Base-by-base conservation (phyloP, 805 yeast species). In the Schwanniomyces sp. region DNA sequence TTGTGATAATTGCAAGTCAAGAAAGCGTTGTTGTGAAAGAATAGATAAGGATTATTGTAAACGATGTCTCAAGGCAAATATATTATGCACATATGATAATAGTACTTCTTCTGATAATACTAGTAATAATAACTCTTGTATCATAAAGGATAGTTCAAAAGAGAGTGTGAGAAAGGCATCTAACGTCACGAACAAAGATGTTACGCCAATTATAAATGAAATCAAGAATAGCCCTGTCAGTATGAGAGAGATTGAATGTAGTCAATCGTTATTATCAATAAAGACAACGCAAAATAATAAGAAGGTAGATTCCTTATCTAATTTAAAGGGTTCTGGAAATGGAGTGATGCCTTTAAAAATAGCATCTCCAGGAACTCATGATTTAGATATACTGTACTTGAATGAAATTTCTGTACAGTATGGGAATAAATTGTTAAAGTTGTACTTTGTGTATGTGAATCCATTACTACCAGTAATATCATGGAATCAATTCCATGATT, bases 381-480 rank as follows among this genome's bases (percentile, higher is more conserved):
- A 30, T 12, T 3, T 30, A n/a, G 34, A 30, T 30, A 12, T n/a
- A 3, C 6, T 12, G 14, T 30, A 12, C 16, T 30, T 30, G 16
- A 12, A 12, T 7, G 42, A 40, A 3, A 40, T 40, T 24, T 18
- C 42, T 12, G 27, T 7, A 24, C 21, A 7, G 3, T 40, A 9
- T 24, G 45, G 45, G 3, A 29, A 43, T 16, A 34, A 29, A n/a
- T 21, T 43, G 9, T 9, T 43, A 30, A 34, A 34, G 4, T 32
- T 43, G 24, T 43, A 30, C 25, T 17, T 43, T 14, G 45, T 32
- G 4, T 32, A 9, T 43, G 21, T 43, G 17, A 43, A 43, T 34
- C 45, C 45, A 7, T 43, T 43, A 14, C 30, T 43, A 24, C 45
- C 45, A 16, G 28, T 43, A 11, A 43, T 43, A 10, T 41, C 44